Evolutionary conservation across 768 basidiomycete species (phyloP), one percentile per base, ranked within the genome.

Genomic region (Pleurotus eryngii): DNA sequence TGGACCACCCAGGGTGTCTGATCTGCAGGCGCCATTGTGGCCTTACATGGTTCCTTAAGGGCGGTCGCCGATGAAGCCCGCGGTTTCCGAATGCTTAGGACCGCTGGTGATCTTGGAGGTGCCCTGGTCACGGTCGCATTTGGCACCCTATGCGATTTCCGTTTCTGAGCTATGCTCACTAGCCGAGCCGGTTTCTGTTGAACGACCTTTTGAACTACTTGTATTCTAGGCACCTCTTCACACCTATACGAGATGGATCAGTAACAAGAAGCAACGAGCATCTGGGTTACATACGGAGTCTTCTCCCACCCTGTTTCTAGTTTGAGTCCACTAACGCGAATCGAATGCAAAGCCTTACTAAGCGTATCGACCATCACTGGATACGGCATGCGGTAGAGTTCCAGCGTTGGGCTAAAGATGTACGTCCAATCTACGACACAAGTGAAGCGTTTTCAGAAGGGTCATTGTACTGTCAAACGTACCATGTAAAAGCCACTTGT

Each of bases 341-440:
- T 59, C 6, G 47, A 24, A 14, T 45, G 51, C 8, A 74, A 69
- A 40, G 63, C 68, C 1, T 40, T 42, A 14, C 79, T 75, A 2
- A 81, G 58, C 8, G 65, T 14, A n/a, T 67, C 59, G 26, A 82
- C 68, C 37, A 82, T 67, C 5, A 71, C 61, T 1, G 70, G 56
- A 61, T 76, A 79, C 0, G 79, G 75, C 77, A 78, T 79, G 5
- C 69, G 69, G 59, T 78, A 77, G 1, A 81, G 57, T 38, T 71
- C 69, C 2, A 73, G 63, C 0, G 65, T 71, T 7, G 76, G 75
- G 15, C 61, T 67, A 54, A 79, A 73, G 37, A 76, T 61, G 55
- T 83, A 83, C 42, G 78, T 70, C 81, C 81, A 83, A n/a, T 76
- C 81, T 81, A 38, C 11, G 20, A 22, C 4, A 43, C 12, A 42